Percentiles rank a stretch among this genome's conserved stretches.
Evolutionary conservation across 345 rosid species (phyloP).

Genomic region (Fremontodendron californicum): DNA sequence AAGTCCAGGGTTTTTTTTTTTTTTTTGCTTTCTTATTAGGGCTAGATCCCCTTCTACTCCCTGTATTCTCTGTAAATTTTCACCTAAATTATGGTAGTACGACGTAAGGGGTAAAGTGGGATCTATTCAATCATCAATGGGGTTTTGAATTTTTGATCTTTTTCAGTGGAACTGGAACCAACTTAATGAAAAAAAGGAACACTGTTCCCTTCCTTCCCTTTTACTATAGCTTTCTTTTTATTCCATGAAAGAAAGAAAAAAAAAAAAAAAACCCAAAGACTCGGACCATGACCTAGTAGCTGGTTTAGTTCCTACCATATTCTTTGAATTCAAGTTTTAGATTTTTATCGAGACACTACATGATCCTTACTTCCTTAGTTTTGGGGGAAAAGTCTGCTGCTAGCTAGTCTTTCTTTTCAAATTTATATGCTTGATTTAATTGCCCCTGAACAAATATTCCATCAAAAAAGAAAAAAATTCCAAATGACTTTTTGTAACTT

Average conservation of each 20-base stretch:
- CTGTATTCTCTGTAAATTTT: neutral
- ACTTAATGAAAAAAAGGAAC: neutral
- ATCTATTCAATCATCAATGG: neutral
- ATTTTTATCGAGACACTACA: neutral
- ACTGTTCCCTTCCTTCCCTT: neutral
- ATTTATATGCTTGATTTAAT: neutral
- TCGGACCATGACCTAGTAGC: neutral
- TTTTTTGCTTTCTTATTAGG: neutral
- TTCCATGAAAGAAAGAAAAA: neutral
- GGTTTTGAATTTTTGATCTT: neutral
- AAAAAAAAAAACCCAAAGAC: neutral
- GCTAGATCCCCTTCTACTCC: neutral
- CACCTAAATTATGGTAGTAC: neutral
- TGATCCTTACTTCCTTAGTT: neutral
- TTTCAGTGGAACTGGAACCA: neutral
- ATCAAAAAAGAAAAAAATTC: neutral
- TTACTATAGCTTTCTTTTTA: neutral
- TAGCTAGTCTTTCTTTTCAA: constrained; percentile 1
- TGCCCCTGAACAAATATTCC: neutral
- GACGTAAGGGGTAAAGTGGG: neutral
- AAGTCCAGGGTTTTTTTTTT: neutral
- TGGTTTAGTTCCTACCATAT: neutral
- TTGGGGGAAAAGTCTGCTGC: neutral
- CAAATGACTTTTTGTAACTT: neutral
- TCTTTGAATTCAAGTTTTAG: neutral